These are phyloP conservation scores for Cyclotella atomus DNA, from an alignment of 108 stramenopile species.

Conservation along the genomic window DNA sequence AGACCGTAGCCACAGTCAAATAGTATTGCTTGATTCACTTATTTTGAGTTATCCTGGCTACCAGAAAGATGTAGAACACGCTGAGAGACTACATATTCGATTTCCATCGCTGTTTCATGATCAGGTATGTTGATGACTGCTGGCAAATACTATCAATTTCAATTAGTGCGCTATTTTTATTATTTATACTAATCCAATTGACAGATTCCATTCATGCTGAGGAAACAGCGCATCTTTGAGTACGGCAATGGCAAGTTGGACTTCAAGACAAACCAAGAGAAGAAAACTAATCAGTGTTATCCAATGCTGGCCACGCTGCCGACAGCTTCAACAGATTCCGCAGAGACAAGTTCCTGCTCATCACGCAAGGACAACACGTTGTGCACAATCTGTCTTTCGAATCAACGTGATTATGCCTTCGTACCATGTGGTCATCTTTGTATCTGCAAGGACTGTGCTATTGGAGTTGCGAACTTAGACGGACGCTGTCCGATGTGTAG, in stretches of 20 bases:
- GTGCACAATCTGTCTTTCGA: slow-evolving; percentile 8
- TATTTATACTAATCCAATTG: too few species aligned
- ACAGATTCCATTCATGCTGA: neutral
- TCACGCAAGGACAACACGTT: neutral
- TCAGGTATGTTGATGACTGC: neutral
- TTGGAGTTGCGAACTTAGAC: slow-evolving; percentile 15
- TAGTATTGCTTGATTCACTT: slow-evolving; percentile 10
- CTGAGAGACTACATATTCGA: slow-evolving; percentile 20
- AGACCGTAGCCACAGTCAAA: slow-evolving; percentile 21
- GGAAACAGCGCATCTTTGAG: slow-evolving; percentile 14
- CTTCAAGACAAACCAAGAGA: neutral
- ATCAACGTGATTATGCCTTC: slow-evolving; percentile 17
- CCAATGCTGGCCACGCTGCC: neutral
- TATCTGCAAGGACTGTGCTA: slow-evolving; percentile 17
- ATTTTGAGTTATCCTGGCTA: slow-evolving; percentile 10
- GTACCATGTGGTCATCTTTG: slow-evolving; percentile 22
- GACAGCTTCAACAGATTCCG: neutral
- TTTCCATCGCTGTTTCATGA: slow-evolving; percentile 22
- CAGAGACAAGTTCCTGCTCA: neutral
- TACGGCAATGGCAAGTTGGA: too few species aligned
- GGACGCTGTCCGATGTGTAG: slow-evolving; percentile 19
- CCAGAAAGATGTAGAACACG: slow-evolving; percentile 4
- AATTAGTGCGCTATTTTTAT: too few species aligned
- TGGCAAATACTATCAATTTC: too few species aligned
- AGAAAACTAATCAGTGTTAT: neutral